Evolutionary conservation across 2,329 filamentous ascomycete species (phyloP), one percentile per base, ranked within the genome.

Genomic region (Diaporthe sp.): DNA sequence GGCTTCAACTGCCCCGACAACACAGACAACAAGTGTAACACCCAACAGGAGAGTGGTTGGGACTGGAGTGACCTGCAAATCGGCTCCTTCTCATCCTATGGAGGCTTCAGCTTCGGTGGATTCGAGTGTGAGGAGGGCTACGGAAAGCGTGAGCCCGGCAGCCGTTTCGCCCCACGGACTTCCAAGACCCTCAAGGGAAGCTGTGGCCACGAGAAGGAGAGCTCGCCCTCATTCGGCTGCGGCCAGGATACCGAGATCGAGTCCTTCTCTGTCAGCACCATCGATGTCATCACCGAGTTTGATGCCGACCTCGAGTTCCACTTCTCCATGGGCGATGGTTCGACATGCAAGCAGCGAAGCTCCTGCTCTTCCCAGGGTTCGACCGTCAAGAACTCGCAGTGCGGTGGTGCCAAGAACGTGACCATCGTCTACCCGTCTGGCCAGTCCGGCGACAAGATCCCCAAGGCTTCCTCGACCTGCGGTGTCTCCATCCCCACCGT

Each of bases 381-480:
- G 75, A 90, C 89, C 62, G 88, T 98, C 80, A 86, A 91, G 85
- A 98, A 98, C 90, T 91, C 88, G 77, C 95, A 98, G 89, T 98
- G 96, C 83, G 96, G 95, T 90, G 96, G 96, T 85, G 96, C 96
- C 78, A 95, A 90, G 82, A 92, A 91, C 75, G 95, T 98, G 77
- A 92, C 90, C 73, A 92, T 98, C 82, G 85, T 92, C 83, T 91
- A 88, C 84, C 89, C 90, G 78, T 84, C 90, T 75, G 75, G 75
- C 42, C 91, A 93, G 82, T 86, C 90, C 77, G 83, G 88, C 77
- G 88, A 89, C 81, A 82, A 87, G 76, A 88, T 91, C 82, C 85
- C 73, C 69, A 51, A 37, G 22, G 73, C 69, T 6, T 75, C 75
- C n/a, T 70, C 88, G 67, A 86, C 85, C 80, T 97, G 94, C 87